Conservation (phyloP, 2,329 filamentous ascomycete genomes). For the Cercospora zeina region DNA sequence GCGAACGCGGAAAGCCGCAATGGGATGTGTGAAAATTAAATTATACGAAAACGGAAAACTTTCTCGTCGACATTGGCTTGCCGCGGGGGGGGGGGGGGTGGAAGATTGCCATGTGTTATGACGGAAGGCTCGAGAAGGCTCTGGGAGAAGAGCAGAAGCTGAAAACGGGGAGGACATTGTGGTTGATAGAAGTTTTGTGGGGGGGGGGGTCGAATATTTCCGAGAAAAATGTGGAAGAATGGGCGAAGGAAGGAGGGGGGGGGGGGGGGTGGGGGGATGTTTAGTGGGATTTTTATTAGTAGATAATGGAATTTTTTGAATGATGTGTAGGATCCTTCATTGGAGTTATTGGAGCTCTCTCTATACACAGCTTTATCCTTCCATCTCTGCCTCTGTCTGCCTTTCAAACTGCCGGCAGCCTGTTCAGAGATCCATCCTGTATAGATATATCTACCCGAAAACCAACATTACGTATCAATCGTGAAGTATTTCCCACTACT, state of each 20-base stretch:
- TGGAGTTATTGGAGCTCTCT: background rate
- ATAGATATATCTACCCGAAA: too few species aligned
- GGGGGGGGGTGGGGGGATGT: too few species aligned
- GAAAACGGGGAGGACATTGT: constrained; percentile 60
- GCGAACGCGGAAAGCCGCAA: constrained; percentile 74
- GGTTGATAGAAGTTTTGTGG: constrained; percentile 82
- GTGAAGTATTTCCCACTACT: background rate
- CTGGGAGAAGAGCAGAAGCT: constrained; percentile 51
- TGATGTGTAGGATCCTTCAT: background rate
- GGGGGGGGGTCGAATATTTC: constrained; percentile 64
- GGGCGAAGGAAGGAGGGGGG: constrained; percentile 43
- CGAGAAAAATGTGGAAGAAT: constrained; percentile 52
- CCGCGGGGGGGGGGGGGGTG: constrained; percentile 66
- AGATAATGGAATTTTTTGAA: too few species aligned
- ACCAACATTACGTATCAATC: too few species aligned
- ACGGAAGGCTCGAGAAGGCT: constrained; percentile 59
- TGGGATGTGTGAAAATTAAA: constrained; percentile 72
- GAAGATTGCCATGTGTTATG: constrained; percentile 71
- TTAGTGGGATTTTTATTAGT: too few species aligned
- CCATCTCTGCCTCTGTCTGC: background rate
- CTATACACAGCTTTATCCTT: background rate
- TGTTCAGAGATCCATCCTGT: too few species aligned
- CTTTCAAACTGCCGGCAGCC: too few species aligned
- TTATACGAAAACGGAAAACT: constrained; percentile 78
- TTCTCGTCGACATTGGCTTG: constrained; percentile 84